Evolutionary conservation across 2,329 filamentous ascomycete genomes (phyloP), one percentile per base, ranked within the genome.

Genomic region (Thielaviopsis populi): DNA sequence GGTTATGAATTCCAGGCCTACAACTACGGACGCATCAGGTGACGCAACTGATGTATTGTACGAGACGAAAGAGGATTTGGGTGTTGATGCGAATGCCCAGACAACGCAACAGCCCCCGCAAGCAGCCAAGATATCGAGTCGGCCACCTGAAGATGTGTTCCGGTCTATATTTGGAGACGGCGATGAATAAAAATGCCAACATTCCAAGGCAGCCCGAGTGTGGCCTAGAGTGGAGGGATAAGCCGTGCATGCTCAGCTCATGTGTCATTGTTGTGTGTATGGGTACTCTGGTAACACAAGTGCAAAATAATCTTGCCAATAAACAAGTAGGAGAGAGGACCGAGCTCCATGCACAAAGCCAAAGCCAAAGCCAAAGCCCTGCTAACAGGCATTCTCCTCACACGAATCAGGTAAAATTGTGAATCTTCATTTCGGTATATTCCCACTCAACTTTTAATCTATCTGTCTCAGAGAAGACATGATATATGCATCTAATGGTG

Each of bases 101-200:
- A 17, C 43, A 30, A 2, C n/a, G 2, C 60, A 56, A 10, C 53
- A 56, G 24, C 13, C 22, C 1, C 15, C 27, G 53, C 24, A n/a
- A n/a, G 17, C 53, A 37, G 7, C 33, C n/a, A 2, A n/a, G 15
- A 53, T 56, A 2, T 17, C 33, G 4, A 40, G 37, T 27, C 65
- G 64, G 17, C 63, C 65, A 11, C 27, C 63, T 1, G 61, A 66
- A 27, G 61, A 67, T 41, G 63, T 67, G 13, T 67, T 67, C 56
- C 48, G 40, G 17, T 59, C 64, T 24, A 67, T 67, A 27, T 67
- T 67, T 58, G 67, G 62, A n/a, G 67, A 65, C 22, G 40, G 64
- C 22, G 61, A 62, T 59, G 42, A 56, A 30, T 56, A 37, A 37
- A 11, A 33, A 33, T 33, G n/a, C n/a, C n/a, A n/a, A n/a, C n/a